These are phyloP conservation scores for Lablab purpureus DNA, from an alignment of 306 rosid genomes.

Conservation along the genomic window DNA sequence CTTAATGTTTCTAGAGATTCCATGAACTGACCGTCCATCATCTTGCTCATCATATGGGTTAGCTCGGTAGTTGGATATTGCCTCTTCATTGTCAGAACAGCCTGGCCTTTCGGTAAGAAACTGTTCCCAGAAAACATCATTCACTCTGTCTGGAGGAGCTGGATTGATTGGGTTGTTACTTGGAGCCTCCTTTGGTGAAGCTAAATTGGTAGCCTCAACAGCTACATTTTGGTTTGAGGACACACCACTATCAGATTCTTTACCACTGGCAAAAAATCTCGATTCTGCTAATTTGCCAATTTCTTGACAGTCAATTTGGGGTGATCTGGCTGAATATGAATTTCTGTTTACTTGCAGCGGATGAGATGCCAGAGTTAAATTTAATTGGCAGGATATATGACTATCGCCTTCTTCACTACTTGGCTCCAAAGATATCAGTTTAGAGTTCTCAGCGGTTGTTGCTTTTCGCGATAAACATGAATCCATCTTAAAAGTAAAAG, in stretches of 20 bases:
- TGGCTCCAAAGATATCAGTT: conserved; percentile 67
- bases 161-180: conserved; percentile 57
- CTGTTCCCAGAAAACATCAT: conserved; percentile 97
- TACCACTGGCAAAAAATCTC: conserved; percentile 49
- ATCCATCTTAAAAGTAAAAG: conserved; percentile 83
- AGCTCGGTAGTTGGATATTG: conserved; percentile 76
- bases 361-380: conserved; percentile 85
- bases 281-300: conserved; percentile 61
- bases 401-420: conserved; percentile 86
- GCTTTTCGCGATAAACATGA: conserved; percentile 61
- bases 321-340: conserved; percentile 61
- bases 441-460: conserved; percentile 56
- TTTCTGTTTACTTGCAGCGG: conserved; percentile 62
- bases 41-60: conserved; percentile 69
- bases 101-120: conserved; percentile 98
- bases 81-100: conserved; percentile 92
- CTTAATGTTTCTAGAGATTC: conserved; percentile 64
- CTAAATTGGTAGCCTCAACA: conserved; percentile 50
- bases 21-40: conserved; percentile 63
- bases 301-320: conserved; percentile 67
- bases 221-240: conserved; percentile 48
- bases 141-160: conserved; percentile 74
- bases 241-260: conserved; percentile 65
- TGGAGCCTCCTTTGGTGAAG: conserved; percentile 59
- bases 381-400: conserved; percentile 84